These are phyloP conservation scores for Cyanidium caldarium DNA, from an alignment of 23 red algal genomes.

Conservation along the genomic window DNA sequence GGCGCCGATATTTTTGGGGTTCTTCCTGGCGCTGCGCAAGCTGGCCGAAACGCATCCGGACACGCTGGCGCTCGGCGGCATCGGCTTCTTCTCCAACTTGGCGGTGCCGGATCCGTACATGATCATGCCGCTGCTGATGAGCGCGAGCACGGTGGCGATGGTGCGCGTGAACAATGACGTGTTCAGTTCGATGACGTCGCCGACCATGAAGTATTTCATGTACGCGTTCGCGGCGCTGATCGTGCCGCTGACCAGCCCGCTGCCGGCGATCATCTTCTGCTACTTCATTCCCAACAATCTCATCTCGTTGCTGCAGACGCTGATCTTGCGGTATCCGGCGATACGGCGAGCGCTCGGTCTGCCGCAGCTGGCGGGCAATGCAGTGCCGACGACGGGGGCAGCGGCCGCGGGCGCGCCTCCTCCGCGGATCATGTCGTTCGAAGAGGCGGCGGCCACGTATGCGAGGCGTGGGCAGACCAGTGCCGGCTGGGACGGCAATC, in stretches of 20 bases:
- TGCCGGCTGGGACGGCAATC: too few relatives aligned
- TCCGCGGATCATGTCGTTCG: too few relatives aligned
- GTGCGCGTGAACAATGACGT: constrained; percentile 38
- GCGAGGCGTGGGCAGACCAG: too few relatives aligned
- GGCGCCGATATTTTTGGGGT: constrained; percentile 73
- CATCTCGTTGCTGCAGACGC: not conserved
- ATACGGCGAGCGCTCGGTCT: not conserved
- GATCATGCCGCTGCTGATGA: constrained; percentile 39
- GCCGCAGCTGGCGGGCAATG: not conserved
- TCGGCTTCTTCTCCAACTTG: constrained; percentile 74
- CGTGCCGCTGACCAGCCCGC: constrained; percentile 53
- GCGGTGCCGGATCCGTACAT: constrained; percentile 42
- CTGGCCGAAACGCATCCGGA: constrained; percentile 41
- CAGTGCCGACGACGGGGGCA: not conserved
- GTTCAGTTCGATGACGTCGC: constrained; percentile 16
- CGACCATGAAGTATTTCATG: constrained; percentile 28
- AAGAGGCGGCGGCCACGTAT: too few relatives aligned
- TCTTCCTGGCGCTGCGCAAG: constrained; percentile 54
- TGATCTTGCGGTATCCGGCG: not conserved
- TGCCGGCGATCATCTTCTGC: constrained; percentile 76
- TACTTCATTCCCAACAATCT: constrained; percentile 31
- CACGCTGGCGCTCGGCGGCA: constrained; percentile 34
- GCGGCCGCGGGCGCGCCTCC: too few relatives aligned
- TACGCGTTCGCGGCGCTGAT: constrained; percentile 24
- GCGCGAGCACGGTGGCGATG: constrained; percentile 45